Percentiles rank a stretch among this genome's conserved stretches.
Evolutionary conservation across 129 eudicot species (phyloP).

Genomic region (Rutidosis leptorrhynchoides): DNA sequence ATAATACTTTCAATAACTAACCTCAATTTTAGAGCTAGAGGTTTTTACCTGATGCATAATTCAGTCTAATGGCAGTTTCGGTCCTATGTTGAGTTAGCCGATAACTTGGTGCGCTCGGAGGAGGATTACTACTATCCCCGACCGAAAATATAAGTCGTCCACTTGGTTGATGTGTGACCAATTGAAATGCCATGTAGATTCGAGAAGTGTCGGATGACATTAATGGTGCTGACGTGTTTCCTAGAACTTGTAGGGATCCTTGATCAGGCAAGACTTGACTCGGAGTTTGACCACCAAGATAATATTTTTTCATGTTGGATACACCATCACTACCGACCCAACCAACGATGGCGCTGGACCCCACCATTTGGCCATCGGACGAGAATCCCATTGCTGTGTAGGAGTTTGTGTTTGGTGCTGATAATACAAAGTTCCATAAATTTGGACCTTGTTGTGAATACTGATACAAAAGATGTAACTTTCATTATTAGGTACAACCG

Average conservation of each 20-base stretch:
- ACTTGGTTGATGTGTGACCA: constrained; percentile 44
- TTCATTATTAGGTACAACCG: not conserved
- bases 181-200: constrained; percentile 61
- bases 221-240: constrained; percentile 38
- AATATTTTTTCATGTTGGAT: constrained; percentile 41
- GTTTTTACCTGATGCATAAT: constrained; percentile 57
- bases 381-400: constrained; percentile 81
- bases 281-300: constrained; percentile 49
- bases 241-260: constrained; percentile 40
- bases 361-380: constrained; percentile 63
- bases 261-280: constrained; percentile 41
- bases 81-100: constrained; percentile 42
- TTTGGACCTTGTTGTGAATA: constrained; percentile 54
- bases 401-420: constrained; percentile 62
- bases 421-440: constrained; percentile 72
- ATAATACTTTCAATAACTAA: not conserved
- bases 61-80: constrained; percentile 30
- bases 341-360: constrained; percentile 87
- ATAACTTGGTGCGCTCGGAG: constrained; percentile 20
- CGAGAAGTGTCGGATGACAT: constrained; percentile 20
- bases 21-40: not conserved
- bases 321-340: constrained; percentile 51
- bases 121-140: constrained; percentile 40
- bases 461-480: constrained; percentile 30
- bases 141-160: constrained; percentile 51